phyloP scores from a whole-genome alignment of 352 stramenopile genomes.

The Phytophthora ohioensis region DNA sequence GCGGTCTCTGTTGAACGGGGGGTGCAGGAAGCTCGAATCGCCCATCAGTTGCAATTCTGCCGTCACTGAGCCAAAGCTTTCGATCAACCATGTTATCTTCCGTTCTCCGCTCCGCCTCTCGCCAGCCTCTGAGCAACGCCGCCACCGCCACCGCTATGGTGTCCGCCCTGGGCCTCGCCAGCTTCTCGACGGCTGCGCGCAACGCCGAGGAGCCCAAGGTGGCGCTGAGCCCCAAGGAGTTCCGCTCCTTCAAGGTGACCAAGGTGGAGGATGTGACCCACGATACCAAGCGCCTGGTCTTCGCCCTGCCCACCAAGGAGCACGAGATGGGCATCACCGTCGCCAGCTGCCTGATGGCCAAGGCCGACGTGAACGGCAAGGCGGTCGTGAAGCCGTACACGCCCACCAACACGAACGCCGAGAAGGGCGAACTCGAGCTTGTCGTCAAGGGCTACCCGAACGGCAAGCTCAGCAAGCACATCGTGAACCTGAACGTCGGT shows the following conservation, averaged over 20 bases:
- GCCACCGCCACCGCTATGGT: slow-evolving; percentile 42
- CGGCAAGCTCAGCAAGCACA: slow-evolving; percentile 87
- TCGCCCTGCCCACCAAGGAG: slow-evolving; percentile 60
- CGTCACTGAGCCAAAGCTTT: slow-evolving; percentile 12
- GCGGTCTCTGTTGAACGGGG: slow-evolving; percentile 29
- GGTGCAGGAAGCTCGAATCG: slow-evolving; percentile 18
- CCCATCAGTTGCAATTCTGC: slow-evolving; percentile 27
- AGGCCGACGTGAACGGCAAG: slow-evolving; percentile 68
- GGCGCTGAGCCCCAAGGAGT: slow-evolving; percentile 66
- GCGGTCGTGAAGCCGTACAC: slow-evolving; percentile 86
- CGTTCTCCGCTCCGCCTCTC: slow-evolving; percentile 31
- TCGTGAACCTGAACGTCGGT: slow-evolving; percentile 75
- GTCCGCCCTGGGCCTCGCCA: slow-evolving; percentile 43
- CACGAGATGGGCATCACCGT: slow-evolving; percentile 75
- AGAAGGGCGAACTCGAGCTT: slow-evolving; percentile 80
- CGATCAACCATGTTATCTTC: slow-evolving; percentile 42
- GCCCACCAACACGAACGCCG: slow-evolving; percentile 75
- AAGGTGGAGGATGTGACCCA: slow-evolving; percentile 70
- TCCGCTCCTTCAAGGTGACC: slow-evolving; percentile 68
- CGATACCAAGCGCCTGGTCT: slow-evolving; percentile 70
- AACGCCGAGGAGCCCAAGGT: slow-evolving; percentile 53
- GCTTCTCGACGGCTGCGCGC: slow-evolving; percentile 33
- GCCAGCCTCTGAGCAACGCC: slow-evolving; percentile 25
- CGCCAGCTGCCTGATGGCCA: slow-evolving; percentile 71
- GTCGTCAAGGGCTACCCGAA: slow-evolving; percentile 89